A percentile compares a stretch with the other conserved stretches of the same genome.
These are phyloP conservation scores for Elsinoe perseae DNA, from an alignment of 2,329 filamentous ascomycete species.

Conservation along the genomic window DNA sequence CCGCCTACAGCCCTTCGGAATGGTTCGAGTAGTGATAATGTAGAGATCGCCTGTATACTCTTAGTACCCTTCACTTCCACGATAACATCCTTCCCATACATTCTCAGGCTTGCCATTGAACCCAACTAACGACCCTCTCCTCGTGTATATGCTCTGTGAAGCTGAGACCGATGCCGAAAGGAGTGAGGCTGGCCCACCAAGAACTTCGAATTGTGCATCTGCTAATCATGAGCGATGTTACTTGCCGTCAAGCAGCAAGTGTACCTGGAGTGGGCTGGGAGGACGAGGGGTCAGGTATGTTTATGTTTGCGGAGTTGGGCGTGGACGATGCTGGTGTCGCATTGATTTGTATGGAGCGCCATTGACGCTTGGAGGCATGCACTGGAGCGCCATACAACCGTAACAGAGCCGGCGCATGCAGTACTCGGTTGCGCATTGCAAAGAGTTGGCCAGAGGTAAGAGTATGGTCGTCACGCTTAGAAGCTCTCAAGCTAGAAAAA, in stretches of 20 bases:
- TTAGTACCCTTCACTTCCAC: slow-evolving; percentile 8
- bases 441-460: not conserved
- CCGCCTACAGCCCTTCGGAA: slow-evolving; percentile 71
- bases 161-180: slow-evolving; percentile 88
- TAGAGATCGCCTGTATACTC: slow-evolving; percentile 65
- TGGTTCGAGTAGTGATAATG: slow-evolving; percentile 77
- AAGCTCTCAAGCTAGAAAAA: not conserved
- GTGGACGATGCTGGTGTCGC: slow-evolving; percentile 37
- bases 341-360: slow-evolving; percentile 40
- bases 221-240: not conserved
- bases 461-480: not conserved
- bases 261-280: slow-evolving; percentile 14
- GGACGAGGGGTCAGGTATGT: slow-evolving; percentile 18
- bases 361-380: slow-evolving; percentile 7
- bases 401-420: not conserved
- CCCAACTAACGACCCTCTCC: slow-evolving; percentile 82
- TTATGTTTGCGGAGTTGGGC: slow-evolving; percentile 22
- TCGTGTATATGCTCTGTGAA: slow-evolving; percentile 87
- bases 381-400: not conserved
- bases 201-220: slow-evolving; percentile 93
- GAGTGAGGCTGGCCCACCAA: slow-evolving; percentile 86
- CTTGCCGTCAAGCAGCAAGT: not conserved
- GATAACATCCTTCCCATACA: slow-evolving; percentile 39
- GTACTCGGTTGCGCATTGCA: slow-evolving; percentile 2
- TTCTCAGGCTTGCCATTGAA: slow-evolving; percentile 87